Base-by-base conservation (phyloP, 371 early-diverging fungal species). In the Mucor indicus region DNA sequence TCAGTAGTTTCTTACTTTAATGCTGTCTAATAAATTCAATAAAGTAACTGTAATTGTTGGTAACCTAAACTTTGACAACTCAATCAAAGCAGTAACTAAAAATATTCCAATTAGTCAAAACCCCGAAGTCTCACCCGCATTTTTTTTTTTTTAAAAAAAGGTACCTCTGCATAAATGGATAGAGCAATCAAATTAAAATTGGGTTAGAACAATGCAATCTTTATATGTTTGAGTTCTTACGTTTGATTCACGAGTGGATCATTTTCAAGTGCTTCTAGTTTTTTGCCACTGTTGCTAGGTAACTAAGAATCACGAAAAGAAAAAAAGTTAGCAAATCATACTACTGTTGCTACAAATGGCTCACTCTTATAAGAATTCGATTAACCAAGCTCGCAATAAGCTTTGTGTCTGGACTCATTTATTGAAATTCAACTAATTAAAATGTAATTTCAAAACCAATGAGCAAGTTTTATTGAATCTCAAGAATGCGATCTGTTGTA, bases 231-330 rank as follows among this genome's bases (percentile, higher is more conserved):
- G 15, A 36, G 6, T 16, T 35, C 51, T 52, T 53, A 65, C 58
- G 79, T 83, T 62, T 83, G 83, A 57, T 78, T 72, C 44, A 85
- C 69, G 25, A 83, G 64, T 23, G 83, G 81, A 70, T 85, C 83
- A 55, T 68, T 62, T 53, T 83, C 80, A 49, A 83, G 53, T 8
- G 62, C 62, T 39, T 81, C 81, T 21, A 81, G 57, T 40, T 64
- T 62, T 21, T 75, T 67, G 25, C 82, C 77, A 33, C 64, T 77
- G 42, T 83, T 77, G 43, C 67, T 74, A 19, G 85, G 83, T 36
- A 83, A 62, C 83, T 83, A 57, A 37, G 12, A 36, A 29, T 29
- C 30, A 11, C 4, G 30, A 37, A 22, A 32, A 38, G 33, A n/a
- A 39, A 44, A 33, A n/a, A 19, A 12, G 33, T 17, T 39, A 21